Base-by-base conservation (phyloP, 2,329 filamentous ascomycete genomes). In the Amphichorda felina region DNA sequence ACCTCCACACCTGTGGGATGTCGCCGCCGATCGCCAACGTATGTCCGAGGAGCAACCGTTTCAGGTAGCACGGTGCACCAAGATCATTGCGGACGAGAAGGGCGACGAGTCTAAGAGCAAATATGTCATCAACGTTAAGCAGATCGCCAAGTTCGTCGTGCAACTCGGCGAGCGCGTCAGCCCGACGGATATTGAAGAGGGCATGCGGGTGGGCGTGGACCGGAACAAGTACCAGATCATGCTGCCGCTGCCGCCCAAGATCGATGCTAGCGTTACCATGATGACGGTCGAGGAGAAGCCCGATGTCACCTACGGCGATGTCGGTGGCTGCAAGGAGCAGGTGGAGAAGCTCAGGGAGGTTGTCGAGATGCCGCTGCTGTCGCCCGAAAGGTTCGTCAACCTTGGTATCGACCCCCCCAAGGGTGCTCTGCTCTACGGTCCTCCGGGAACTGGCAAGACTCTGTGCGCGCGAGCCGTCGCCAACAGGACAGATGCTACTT, bases 211-310 rank as follows among this genome's bases (percentile, higher is more conserved):
- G 42, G 91, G 88, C 61, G 91, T 98, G 56, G 91, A 98, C 61
- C 75, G 91, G 39, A 96, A 93, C 69, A 98, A 98, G 70, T 98
- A 98, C 63, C 91, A 98, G 64, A 98, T 98, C 52, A 79, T 98
- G 60, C 72, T 98, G 33, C 91, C 91, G 25, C 67, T 98, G 37
- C 91, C 91, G 30, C 91, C 91, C 25, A 98, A 96, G 72, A 98
- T 98, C 66, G 91, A 98, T 54, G 89, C 91, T 36, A 94, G 85
- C 48, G 91, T 98, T 46, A 98, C 91, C 27, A 98, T 98, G 91
- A 98, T 98, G 91, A 96, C 91, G 34, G 91, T 98, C 44, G 91
- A 98, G 68, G 91, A 98, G 66, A 98, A 98, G 70, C 91, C 91
- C 13, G 91, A 98, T 59, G 91, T 98, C 42, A 98, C 91, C 43